Base-by-base conservation (phyloP, 257 asterid genomes). In the Mentha longifolia region DNA sequence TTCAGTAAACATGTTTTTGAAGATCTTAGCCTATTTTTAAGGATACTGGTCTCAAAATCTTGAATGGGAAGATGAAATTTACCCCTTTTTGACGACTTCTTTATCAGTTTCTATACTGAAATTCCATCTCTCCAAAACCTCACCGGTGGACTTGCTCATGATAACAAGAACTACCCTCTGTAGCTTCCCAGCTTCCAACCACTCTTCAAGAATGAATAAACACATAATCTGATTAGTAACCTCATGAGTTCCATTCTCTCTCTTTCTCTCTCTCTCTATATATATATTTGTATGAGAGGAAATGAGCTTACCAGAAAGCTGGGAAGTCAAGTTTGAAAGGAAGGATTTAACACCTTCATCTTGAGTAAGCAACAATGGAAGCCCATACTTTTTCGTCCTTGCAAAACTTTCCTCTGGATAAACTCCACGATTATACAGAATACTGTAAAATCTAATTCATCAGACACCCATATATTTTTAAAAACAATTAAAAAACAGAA, bases 121-220 rank as follows among this genome's bases (percentile, higher is more conserved):
- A 81, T 94, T 93, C 97, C 97, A 94, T 88, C 98, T 91, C 87
- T 93, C 97, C 47, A 94, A 67, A 59, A 94, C 98, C 70, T 94
- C 98, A 70, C 92, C 88, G 43, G 77, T 86, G 20, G 83, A 84
- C 82, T 91, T 93, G 83, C 95, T 87, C 98, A 93, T 93, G 71
- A 93, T 91, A 67, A 93, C 98, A 51, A 93, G 86, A 64, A 94
- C 98, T 22, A 89, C 84, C 80, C 97, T 87, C 74, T 93, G 97
- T 35, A 93, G 81, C 78, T 91, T 87, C 84, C 98, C 98, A 49
- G 91, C 83, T 80, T 91, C 98, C 43, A 93, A 85, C 98, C 98
- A 93, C 77, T 93, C 98, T 93, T 68, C 42, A 67, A 58, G 17
- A 66, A 57, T 65, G 20, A 62, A 49, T 28, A 28, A 28, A 28